Percentiles rank a stretch among this genome's conserved stretches.
Conservation (phyloP, 2,329 filamentous ascomycete species). For the Ascochyta koolunga region DNA sequence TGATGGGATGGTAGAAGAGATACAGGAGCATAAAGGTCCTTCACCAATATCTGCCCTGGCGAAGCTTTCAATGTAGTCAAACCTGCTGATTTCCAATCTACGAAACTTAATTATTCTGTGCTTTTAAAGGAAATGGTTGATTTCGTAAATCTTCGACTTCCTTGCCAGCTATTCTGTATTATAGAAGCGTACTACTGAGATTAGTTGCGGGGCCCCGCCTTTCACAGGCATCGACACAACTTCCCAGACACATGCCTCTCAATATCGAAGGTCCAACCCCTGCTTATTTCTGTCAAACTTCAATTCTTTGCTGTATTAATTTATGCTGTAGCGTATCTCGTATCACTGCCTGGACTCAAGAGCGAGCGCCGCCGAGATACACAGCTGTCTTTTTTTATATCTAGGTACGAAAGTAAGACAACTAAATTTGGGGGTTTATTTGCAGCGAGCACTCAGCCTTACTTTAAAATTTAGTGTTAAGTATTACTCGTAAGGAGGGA, state of each 20-base stretch:
- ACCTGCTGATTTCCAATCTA: not conserved
- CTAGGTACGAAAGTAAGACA: too few relatives aligned
- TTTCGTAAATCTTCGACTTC: not conserved
- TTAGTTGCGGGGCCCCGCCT: slow-evolving; percentile 15
- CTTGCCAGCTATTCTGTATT: not conserved
- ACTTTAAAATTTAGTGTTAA: too few relatives aligned
- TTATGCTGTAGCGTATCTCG: not conserved
- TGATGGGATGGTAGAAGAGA: not conserved
- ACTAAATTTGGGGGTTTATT: too few relatives aligned
- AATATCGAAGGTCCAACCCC: not conserved
- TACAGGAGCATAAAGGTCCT: not conserved
- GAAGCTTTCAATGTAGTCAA: not conserved
- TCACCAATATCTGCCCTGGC: not conserved
- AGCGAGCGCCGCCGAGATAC: too few relatives aligned
- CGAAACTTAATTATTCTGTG: too few relatives aligned
- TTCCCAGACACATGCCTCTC: not conserved
- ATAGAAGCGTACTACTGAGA: too few relatives aligned
- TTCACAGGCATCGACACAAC: slow-evolving; percentile 10
- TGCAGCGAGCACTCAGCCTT: too few relatives aligned
- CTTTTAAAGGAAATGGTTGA: not conserved
- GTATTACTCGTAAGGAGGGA: too few relatives aligned
- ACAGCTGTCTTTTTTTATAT: too few relatives aligned
- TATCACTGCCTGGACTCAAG: too few relatives aligned
- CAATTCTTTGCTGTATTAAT: too few relatives aligned
- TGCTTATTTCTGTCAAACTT: not conserved